Evolutionary conservation across 2,329 filamentous ascomycete species (phyloP), one percentile per base, ranked within the genome.

Genomic region (Alternaria arborescens): DNA sequence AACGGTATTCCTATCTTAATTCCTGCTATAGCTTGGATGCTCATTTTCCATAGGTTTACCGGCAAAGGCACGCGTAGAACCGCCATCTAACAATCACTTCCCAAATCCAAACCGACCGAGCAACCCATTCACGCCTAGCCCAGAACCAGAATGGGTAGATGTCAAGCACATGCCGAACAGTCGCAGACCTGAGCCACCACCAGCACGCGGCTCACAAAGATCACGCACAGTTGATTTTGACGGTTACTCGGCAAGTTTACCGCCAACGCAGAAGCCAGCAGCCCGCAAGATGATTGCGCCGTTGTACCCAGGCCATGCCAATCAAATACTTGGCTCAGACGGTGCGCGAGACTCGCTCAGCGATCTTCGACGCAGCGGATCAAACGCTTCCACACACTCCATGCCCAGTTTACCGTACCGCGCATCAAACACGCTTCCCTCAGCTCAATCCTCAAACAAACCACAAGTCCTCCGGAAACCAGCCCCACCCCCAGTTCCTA

Each of bases 81-180:
- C 91, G 8, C 91, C 93, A 1, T 84, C 85, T 40, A 81, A 83
- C 8, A 83, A 86, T 11, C 84, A 88, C 69, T 81, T 88, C 3
- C 85, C 92, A 22, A 97, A 97, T 75, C 87, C 90, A 1, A 85
- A 87, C 32, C 87, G 92, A 48, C 87, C 88, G 12, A 87, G 91
- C 1, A 98, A 98, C 71, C 95, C 95, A 0, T 98, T 96, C 76
- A 85, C 85, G 1, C 82, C 86, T 0, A 89, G 86, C 2, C 85
- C 89, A 32, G 92, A 97, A 76, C 87, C 90, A 10, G 94, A 97
- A 71, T 98, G 95, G 95, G 88, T 97, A 36, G 79, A 82, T 60
- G 78, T 84, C 5, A 70, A 68, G 56, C 67, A 67, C 6, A 64
- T 74, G 51, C 61, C 59, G 10, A 57, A 38, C 24, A 60, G 46